Evolutionary conservation across 768 basidiomycete genomes (phyloP).

Genomic region (Hypholoma sublateritium): DNA sequence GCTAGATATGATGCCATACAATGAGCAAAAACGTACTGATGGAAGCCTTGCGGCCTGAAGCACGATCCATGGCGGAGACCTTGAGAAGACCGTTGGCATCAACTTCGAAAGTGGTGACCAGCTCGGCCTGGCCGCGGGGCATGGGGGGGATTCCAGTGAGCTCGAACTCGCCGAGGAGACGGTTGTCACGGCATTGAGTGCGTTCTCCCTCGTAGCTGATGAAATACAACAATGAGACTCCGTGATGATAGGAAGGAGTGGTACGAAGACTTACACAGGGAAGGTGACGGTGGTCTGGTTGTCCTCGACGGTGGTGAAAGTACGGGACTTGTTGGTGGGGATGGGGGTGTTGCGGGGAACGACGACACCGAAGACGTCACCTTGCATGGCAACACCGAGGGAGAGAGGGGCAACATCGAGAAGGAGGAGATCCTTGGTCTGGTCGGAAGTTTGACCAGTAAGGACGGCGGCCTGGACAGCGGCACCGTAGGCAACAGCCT

Average conservation of each 20-base stretch:
- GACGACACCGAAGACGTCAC: conserved; percentile 99
- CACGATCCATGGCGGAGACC: conserved; percentile 97
- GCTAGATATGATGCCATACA: background rate
- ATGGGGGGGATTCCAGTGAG: conserved; percentile 98
- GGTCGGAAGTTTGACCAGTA: conserved; percentile 97
- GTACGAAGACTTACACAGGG: conserved; percentile 72
- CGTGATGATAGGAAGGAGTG: background rate
- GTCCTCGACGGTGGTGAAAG: conserved; percentile 99
- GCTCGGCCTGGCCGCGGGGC: conserved; percentile 99
- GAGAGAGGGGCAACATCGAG: conserved; percentile 98
- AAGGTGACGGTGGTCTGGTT: conserved; percentile 99
- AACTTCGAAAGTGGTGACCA: conserved; percentile 99
- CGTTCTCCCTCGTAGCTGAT: conserved; percentile 96
- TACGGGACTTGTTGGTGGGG: conserved; percentile 98
- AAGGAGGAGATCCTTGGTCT: conserved; percentile 96
- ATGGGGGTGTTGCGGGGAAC: conserved; percentile 99
- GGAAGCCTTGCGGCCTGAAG: conserved; percentile 98
- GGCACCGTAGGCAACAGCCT: conserved; percentile 99
- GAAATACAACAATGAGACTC: conserved; percentile 7
- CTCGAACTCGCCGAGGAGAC: conserved; percentile 99
- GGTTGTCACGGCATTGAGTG: conserved; percentile 99
- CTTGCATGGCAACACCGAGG: conserved; percentile 99
- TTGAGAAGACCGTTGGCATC: conserved; percentile 99
- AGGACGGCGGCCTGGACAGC: conserved; percentile 99
- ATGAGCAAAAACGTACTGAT: conserved; percentile 63